Conservation (phyloP, 345 rosid species). For the Aquilaria malaccensis region DNA sequence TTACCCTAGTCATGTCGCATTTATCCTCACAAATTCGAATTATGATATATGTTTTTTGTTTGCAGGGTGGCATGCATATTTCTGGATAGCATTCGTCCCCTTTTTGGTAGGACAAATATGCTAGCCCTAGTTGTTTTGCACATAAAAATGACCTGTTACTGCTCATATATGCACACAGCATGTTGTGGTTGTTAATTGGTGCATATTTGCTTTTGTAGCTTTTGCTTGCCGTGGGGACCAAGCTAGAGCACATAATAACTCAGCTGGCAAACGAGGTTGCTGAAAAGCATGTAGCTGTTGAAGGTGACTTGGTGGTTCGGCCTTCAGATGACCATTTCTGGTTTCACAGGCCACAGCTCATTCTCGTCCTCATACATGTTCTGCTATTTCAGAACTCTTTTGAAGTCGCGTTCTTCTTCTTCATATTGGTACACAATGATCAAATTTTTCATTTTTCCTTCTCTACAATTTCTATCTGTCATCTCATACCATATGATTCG, state of each 20-base stretch:
- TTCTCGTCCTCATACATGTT: slow-evolving; percentile 66
- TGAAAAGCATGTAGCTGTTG: slow-evolving; percentile 55
- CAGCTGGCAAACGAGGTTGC: slow-evolving; percentile 70
- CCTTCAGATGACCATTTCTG: slow-evolving; percentile 83
- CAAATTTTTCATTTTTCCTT: background rate
- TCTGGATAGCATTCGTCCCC: slow-evolving; percentile 73
- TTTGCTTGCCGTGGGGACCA: slow-evolving; percentile 69
- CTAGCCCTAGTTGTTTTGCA: no score
- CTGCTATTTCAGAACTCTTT: slow-evolving; percentile 86
- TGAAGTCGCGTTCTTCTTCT: slow-evolving; percentile 79
- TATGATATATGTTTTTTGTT: slow-evolving; percentile 1
- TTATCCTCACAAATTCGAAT: background rate
- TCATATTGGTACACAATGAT: slow-evolving; percentile 44
- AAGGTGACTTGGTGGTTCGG: slow-evolving; percentile 64
- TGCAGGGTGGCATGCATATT: slow-evolving; percentile 84
- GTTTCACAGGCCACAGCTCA: slow-evolving; percentile 48
- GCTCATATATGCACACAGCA: background rate
- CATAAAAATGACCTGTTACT: background rate
- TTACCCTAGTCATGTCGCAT: no score
- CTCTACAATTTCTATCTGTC: no score
- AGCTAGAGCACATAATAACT: slow-evolving; percentile 67
- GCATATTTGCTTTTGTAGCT: slow-evolving; percentile 29
- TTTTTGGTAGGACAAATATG: slow-evolving; percentile 39
- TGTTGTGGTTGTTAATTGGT: background rate
- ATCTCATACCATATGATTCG: background rate